Evolutionary conservation across 1,139 yeast species (phyloP).

Genomic region (Ogataea hybrid): DNA sequence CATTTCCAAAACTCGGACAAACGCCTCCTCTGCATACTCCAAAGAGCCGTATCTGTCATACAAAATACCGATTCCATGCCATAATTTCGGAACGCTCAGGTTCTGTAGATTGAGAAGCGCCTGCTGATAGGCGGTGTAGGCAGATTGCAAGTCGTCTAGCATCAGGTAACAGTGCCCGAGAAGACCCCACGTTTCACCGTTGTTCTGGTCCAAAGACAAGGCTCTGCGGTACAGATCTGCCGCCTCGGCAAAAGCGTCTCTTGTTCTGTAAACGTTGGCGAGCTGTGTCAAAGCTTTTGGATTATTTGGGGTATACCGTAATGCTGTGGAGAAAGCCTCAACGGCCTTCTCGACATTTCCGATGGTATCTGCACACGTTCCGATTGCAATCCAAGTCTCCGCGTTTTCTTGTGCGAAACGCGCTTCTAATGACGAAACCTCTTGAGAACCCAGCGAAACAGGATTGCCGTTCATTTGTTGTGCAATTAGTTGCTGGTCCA

Average conservation of each 20-base stretch:
- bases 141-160: conserved; percentile 94
- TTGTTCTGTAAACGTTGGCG: conserved; percentile 84
- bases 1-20: conserved; percentile 90
- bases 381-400: conserved; percentile 91
- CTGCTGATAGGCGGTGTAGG: conserved; percentile 95
- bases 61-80: conserved; percentile 98
- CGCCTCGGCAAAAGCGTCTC: conserved; percentile 90
- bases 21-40: conserved; percentile 98
- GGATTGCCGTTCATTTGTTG: conserved; percentile 23
- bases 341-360: conserved; percentile 91
- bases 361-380: conserved; percentile 84
- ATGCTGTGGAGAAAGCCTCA: conserved; percentile 84
- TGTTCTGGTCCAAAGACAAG: conserved; percentile 74
- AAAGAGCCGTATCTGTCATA: conserved; percentile 94
- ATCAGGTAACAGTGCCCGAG: conserved; percentile 95
- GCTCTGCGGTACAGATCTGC: conserved; percentile 92
- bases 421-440: conserved; percentile 23
- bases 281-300: conserved; percentile 81
- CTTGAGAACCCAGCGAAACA: conserved; percentile 19
- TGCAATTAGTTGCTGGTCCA: conserved; percentile 20
- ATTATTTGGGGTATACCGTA: conserved; percentile 82
- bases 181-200: conserved; percentile 97
- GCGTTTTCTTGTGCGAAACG: conserved; percentile 65
- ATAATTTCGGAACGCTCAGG: conserved; percentile 92
- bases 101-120: conserved; percentile 88